phyloP scores from a whole-genome alignment of 352 stramenopile species.

The Bremia lactucae region DNA sequence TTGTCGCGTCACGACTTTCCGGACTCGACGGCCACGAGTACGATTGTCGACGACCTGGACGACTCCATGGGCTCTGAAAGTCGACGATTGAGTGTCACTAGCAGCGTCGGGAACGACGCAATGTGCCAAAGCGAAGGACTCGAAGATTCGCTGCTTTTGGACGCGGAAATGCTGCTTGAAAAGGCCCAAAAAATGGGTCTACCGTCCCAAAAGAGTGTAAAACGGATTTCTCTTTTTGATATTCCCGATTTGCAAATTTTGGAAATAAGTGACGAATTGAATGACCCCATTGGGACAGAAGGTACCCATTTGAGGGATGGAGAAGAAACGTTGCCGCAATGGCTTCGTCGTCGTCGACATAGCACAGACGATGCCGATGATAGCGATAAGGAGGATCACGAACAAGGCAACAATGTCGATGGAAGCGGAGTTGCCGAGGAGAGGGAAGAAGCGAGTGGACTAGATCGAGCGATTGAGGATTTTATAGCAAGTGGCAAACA shows the following conservation, averaged over 20 bases:
- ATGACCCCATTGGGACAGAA: conserved; percentile 6
- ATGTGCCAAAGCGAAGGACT: conserved; percentile 23
- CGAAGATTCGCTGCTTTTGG: conserved; percentile 45
- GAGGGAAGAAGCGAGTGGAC: conserved; percentile 18
- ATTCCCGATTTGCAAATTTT: conserved; percentile 63
- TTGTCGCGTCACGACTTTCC: conserved; percentile 14
- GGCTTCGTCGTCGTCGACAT: conserved; percentile 9
- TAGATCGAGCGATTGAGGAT: conserved; percentile 44
- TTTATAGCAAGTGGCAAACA: conserved; percentile 23
- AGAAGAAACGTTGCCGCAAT: conserved; percentile 14
- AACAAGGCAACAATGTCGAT: conserved; percentile 15
- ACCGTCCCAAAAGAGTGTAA: conserved; percentile 45
- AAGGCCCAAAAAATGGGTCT: conserved; percentile 64
- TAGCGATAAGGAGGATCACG: conserved; percentile 5
- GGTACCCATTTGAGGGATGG: conserved; percentile 7
- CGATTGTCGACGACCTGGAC: conserved; percentile 17
- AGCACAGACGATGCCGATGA: conserved; percentile 15
- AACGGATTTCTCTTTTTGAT: conserved; percentile 54
- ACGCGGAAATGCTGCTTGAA: conserved; percentile 59
- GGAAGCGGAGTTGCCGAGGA: conserved; percentile 12
- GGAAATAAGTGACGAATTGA: conserved; percentile 28
- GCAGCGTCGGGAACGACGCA: conserved; percentile 13
- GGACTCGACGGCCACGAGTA: conserved; percentile 17
- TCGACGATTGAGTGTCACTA: conserved; percentile 15
- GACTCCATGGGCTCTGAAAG: conserved; percentile 12